phyloP scores from a whole-genome alignment of 2,329 filamentous ascomycete species.

The Aspergillus terreus region DNA sequence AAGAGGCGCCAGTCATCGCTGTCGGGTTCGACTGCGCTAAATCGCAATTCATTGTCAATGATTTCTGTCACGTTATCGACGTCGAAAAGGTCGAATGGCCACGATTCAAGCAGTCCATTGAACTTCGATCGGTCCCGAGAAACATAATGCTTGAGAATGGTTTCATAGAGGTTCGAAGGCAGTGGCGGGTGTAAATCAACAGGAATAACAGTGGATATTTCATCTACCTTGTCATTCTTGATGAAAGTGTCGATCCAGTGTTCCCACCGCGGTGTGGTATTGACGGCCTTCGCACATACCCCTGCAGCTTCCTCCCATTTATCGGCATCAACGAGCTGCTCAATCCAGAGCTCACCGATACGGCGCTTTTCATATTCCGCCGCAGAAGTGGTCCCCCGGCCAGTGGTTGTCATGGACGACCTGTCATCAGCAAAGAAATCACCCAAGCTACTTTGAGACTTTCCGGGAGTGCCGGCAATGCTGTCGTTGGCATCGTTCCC shows the following conservation, averaged over 20 bases:
- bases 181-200: constrained; percentile 74
- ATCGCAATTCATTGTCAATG: constrained; percentile 77
- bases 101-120: constrained; percentile 72
- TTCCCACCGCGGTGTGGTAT: constrained; percentile 79
- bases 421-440: constrained; percentile 72
- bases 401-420: constrained; percentile 60
- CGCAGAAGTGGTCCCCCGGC: constrained; percentile 57
- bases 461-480: constrained; percentile 28
- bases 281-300: constrained; percentile 77
- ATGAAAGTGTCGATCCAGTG: constrained; percentile 95
- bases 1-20: constrained; percentile 86
- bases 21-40: constrained; percentile 69
- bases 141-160: constrained; percentile 85
- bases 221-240: constrained; percentile 78
- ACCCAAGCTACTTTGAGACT: constrained; percentile 45
- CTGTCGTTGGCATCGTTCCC: constrained; percentile 37
- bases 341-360: constrained; percentile 90
- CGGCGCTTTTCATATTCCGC: constrained; percentile 83
- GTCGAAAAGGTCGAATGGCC: constrained; percentile 82
- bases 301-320: constrained; percentile 77
- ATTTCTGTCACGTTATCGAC: constrained; percentile 70
- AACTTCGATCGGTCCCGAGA: constrained; percentile 71
- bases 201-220: constrained; percentile 82
- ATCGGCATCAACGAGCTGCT: constrained; percentile 70
- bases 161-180: constrained; percentile 78